Base-by-base conservation (phyloP, 768 basidiomycete genomes). In the Paxillus ammoniavirescens region DNA sequence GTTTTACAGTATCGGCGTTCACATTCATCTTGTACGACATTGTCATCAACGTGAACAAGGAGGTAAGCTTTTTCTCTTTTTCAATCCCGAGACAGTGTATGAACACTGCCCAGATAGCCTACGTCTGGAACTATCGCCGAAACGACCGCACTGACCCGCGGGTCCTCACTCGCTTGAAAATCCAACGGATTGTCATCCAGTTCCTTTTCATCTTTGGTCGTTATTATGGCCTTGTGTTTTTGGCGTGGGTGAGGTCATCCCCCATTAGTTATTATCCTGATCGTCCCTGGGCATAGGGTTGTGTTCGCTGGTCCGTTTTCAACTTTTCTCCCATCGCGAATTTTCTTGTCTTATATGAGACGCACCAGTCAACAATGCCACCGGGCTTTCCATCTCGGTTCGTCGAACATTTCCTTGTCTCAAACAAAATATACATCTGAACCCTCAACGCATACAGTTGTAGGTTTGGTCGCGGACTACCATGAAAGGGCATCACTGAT, bases 191-290 rank as follows among this genome's bases (percentile, higher is more conserved):
- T 14, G 13, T 66, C 30, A 10, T 66, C n/a, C 50, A 31, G 31
- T 14, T 50, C 2, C 50, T 65, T 26, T 65, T 64, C 44, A 40
- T 66, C 26, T 61, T 65, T 33, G 48, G 62, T 18, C 61, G 65
- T 18, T 65, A 66, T 44, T 65, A 65, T 17, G 64, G 65, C 12
- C 37, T 64, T 30, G n/a, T 66, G 26, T 65, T 52, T 49, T 53
- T 64, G 33, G 49, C 47, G 61, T 65, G 13, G 28, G 56, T 53
- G 42, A 9, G 26, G 8, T 17, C 6, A 7, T 9, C 18, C 15
- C n/a, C 30, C 6, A 21, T 12, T 12, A 14, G 21, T 4, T 8
- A 12, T 40, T 28, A 43, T 43, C 26, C 26, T 56, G 36, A 58
- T n/a, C 14, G 1, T 2, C n/a, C n/a, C 14, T n/a, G 13, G 15